Conservation (phyloP, 495 filamentous ascomycete species). For the Penicillium lagena region DNA sequence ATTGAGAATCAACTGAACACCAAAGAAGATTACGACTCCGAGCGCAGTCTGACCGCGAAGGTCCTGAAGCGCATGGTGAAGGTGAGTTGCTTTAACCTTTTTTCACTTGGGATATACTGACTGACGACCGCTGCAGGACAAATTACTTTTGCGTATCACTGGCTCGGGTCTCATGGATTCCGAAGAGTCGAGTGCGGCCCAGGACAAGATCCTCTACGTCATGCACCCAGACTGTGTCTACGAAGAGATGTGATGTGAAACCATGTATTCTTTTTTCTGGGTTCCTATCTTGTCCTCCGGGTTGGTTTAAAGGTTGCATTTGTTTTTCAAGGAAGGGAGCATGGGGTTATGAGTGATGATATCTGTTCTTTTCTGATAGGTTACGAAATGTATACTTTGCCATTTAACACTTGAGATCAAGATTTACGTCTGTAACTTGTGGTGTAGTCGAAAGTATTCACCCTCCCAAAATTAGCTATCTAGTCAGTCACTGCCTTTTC, state of each 20-base stretch:
- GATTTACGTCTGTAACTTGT: background rate
- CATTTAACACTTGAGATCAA: conserved; percentile 1
- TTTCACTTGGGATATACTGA: background rate
- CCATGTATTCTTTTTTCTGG: conserved; percentile 1
- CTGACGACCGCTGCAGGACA: conserved; percentile 52
- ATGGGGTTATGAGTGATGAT: conserved; percentile 28
- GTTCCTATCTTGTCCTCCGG: conserved; percentile 7
- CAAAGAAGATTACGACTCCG: conserved; percentile 71
- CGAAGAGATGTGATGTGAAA: conserved; percentile 49
- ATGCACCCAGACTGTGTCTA: conserved; percentile 91
- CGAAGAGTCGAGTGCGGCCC: conserved; percentile 31
- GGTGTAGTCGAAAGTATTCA: background rate
- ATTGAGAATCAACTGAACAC: conserved; percentile 75
- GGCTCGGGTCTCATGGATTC: conserved; percentile 69
- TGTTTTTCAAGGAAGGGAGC: conserved; percentile 17
- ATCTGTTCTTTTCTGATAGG: conserved; percentile 14
- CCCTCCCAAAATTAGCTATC: too few relatives aligned
- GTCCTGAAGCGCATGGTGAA: conserved; percentile 95
- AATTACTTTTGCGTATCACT: conserved; percentile 83
- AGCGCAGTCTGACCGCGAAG: conserved; percentile 74
- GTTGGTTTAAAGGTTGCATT: conserved; percentile 14
- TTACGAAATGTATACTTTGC: background rate
- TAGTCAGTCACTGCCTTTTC: too few relatives aligned
- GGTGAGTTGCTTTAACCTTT: conserved; percentile 46
- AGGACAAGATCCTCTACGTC: conserved; percentile 68